Conservation (phyloP, 2,329 filamentous ascomycete genomes). For the Mycocentrospora acerina region DNA sequence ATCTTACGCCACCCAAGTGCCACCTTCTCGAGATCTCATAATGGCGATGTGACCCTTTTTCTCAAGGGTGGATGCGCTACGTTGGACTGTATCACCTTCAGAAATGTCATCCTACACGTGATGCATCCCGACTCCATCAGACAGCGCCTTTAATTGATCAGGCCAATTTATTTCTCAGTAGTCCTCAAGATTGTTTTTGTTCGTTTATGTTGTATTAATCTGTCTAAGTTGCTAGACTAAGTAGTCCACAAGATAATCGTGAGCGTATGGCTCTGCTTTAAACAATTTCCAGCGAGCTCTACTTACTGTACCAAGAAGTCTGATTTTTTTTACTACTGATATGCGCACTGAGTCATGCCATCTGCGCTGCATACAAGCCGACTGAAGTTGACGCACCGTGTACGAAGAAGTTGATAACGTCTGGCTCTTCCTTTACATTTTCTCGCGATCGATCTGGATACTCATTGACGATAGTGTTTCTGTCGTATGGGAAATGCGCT, state of each 20-base stretch:
- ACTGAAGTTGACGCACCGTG: conserved; percentile 40
- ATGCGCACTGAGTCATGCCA: conserved; percentile 24
- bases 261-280: conserved; percentile 38
- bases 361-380: conserved; percentile 36
- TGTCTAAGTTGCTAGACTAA: too few species aligned
- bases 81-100: conserved; percentile 40
- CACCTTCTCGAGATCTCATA: conserved; percentile 31
- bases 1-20: conserved; percentile 28
- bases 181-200: too few species aligned
- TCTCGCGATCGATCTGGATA: conserved; percentile 10
- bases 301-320: conserved; percentile 28
- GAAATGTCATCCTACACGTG: conserved; percentile 47
- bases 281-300: conserved; percentile 28
- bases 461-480: conserved; percentile 7
- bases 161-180: conserved; percentile 42
- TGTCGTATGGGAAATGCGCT: conserved; percentile 36
- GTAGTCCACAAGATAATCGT: conserved; percentile 44
- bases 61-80: conserved; percentile 27
- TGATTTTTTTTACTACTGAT: conserved; percentile 16
- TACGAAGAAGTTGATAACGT: conserved; percentile 28
- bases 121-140: conserved; percentile 33
- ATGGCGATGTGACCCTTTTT: conserved; percentile 29
- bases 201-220: too few species aligned
- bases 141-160: conserved; percentile 25
- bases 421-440: background rate